phyloP scores from a whole-genome alignment of 441 rosid species.

The Gossypium trilobum region DNA sequence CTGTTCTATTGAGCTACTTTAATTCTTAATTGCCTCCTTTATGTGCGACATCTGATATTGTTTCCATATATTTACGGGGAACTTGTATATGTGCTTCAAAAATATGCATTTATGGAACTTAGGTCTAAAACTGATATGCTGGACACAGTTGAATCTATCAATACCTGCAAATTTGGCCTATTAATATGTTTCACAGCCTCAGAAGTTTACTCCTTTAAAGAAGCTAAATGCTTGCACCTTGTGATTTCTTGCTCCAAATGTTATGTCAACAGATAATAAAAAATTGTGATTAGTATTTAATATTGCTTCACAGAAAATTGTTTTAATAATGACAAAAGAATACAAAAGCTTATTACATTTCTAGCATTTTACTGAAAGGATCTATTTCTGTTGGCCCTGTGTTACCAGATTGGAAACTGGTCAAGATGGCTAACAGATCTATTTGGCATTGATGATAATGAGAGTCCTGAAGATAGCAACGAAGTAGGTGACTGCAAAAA shows the following conservation, averaged over 20 bases:
- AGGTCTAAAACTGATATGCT: neutral
- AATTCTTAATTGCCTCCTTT: neutral
- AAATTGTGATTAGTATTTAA: neutral
- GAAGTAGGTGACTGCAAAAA: constrained; percentile 24
- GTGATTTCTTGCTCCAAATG: neutral
- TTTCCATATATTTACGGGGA: neutral
- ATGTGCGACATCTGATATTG: neutral
- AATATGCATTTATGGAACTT: neutral
- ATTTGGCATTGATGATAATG: constrained; percentile 57
- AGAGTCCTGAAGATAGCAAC: constrained; percentile 20
- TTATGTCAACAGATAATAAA: neutral
- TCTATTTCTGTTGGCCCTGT: constrained; percentile 10
- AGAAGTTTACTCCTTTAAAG: neutral
- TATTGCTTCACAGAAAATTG: neutral
- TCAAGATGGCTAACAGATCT: constrained; percentile 89
- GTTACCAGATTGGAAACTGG: constrained; percentile 72
- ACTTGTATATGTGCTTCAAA: neutral
- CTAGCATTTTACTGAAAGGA: constrained; percentile 11
- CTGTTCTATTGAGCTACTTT: neutral
- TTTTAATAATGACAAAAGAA: neutral
- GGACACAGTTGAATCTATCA: neutral
- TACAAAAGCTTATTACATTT: neutral
- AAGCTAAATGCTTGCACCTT: neutral
- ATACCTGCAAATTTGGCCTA: neutral
- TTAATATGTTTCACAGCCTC: neutral